Evolutionary conservation across 2,329 filamentous ascomycete genomes (phyloP).

Genomic region (Aspergillus novoparasiticus): DNA sequence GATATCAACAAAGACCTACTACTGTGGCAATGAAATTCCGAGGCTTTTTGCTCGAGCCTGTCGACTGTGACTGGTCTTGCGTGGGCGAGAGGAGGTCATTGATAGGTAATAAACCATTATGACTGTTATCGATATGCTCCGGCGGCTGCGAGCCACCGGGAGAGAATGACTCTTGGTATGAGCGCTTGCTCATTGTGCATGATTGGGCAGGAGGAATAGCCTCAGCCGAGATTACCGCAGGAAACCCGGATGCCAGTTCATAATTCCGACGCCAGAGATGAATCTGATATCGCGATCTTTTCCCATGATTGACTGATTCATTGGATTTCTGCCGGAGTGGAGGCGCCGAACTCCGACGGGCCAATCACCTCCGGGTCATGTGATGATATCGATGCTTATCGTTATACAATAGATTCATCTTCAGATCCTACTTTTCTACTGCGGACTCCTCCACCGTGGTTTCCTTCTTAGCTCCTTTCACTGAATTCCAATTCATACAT

Average conservation of each 20-base stretch:
- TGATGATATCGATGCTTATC: neutral
- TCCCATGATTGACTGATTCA: neutral
- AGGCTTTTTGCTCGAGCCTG: constrained; percentile 33
- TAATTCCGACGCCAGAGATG: neutral
- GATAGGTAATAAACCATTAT: constrained; percentile 32
- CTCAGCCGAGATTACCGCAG: neutral
- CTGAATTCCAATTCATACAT: no score
- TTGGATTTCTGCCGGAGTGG: constrained; percentile 2
- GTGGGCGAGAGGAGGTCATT: constrained; percentile 39
- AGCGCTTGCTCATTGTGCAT: constrained; percentile 44
- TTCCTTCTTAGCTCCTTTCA: no score
- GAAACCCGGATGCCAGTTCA: neutral
- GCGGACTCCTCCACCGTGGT: no score
- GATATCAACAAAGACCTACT: constrained; percentile 23
- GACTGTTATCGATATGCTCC: constrained; percentile 25
- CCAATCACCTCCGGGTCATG: constrained; percentile 1
- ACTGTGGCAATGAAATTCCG: constrained; percentile 45
- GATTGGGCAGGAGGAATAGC: constrained; percentile 12
- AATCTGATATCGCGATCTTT: neutral
- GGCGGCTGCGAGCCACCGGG: constrained; percentile 27
- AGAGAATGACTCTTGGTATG: constrained; percentile 33
- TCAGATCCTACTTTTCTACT: no score
- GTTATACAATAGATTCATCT: no score
- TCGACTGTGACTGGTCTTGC: constrained; percentile 33
- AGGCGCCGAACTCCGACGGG: neutral